These are phyloP conservation scores for Suillus cothurnatus DNA, from an alignment of 768 basidiomycete genomes.

Conservation along the genomic window DNA sequence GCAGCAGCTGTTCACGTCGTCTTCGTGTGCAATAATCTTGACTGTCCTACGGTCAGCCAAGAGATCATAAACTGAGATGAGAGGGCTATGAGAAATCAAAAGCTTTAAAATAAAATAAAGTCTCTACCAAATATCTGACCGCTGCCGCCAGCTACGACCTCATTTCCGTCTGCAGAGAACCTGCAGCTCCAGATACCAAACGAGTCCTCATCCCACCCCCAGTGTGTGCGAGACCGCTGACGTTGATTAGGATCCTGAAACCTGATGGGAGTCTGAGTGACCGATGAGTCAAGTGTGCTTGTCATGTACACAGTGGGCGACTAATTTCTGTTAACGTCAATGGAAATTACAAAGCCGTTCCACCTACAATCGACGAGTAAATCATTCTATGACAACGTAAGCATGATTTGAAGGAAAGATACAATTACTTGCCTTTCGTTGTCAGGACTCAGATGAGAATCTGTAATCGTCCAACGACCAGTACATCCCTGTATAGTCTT, in stretches of 20 bases:
- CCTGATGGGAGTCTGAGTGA: constrained; percentile 61
- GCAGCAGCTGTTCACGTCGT: constrained; percentile 94
- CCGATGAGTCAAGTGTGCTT: constrained; percentile 63
- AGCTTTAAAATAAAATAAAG: constrained; percentile 2
- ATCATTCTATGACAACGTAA: constrained; percentile 63
- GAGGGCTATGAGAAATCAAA: constrained; percentile 6
- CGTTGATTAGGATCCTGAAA: constrained; percentile 53
- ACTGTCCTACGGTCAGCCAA: constrained; percentile 76
- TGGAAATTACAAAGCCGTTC: constrained; percentile 6
- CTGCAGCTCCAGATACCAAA: constrained; percentile 92
- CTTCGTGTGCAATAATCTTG: constrained; percentile 81
- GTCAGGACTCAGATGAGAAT: constrained; percentile 87
- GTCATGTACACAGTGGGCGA: constrained; percentile 76
- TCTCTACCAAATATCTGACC: constrained; percentile 72
- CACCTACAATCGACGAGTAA: constrained; percentile 83
- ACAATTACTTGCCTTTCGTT: constrained; percentile 67
- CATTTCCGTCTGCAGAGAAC: constrained; percentile 95
- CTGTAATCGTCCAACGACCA: constrained; percentile 93
- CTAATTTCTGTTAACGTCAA: constrained; percentile 39
- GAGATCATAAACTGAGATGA: constrained; percentile 84
- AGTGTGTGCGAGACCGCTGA: constrained; percentile 28
- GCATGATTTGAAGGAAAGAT: constrained; percentile 6
- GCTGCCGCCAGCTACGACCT: constrained; percentile 90
- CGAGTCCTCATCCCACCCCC: constrained; percentile 44
- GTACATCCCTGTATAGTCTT: constrained; percentile 75